These are phyloP conservation scores for Pseudozyma flocculosa DNA, from an alignment of 1,284 basidiomycete species.

Conservation along the genomic window DNA sequence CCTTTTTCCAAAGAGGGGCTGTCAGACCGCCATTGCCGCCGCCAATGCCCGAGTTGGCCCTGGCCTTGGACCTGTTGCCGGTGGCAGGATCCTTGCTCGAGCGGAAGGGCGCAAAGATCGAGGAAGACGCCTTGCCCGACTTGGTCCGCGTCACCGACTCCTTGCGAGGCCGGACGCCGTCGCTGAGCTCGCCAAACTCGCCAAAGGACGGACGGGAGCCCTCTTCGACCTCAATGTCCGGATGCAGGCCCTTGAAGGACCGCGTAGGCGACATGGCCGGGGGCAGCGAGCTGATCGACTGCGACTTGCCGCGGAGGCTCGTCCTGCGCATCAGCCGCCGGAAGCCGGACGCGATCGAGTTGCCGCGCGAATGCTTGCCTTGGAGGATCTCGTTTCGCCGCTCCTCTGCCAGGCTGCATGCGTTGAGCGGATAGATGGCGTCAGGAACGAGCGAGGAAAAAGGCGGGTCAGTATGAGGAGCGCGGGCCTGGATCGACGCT, in stretches of 20 bases:
- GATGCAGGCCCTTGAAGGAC: constrained; percentile 11
- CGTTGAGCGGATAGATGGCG: not conserved
- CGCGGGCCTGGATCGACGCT: not conserved
- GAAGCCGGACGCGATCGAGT: constrained; percentile 16
- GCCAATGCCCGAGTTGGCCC: too few relatives aligned
- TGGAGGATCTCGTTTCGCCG: constrained; percentile 2
- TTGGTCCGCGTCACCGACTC: constrained; percentile 8
- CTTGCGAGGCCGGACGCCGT: constrained; percentile 13
- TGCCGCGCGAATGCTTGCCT: constrained; percentile 1
- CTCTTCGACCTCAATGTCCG: constrained; percentile 12
- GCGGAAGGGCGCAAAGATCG: constrained; percentile 30
- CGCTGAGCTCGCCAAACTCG: constrained; percentile 7
- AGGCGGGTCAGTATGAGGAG: not conserved
- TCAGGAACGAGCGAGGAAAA: not conserved
- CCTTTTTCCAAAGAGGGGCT: too few relatives aligned
- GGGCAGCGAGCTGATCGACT: constrained; percentile 14
- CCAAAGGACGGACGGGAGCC: constrained; percentile 4
- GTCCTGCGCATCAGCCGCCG: constrained; percentile 30
- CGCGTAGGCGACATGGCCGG: constrained; percentile 1
- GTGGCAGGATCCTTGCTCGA: constrained; percentile 14
- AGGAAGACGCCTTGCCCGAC: constrained; percentile 2
- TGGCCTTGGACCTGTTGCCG: constrained; percentile 2
- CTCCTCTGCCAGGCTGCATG: too few relatives aligned
- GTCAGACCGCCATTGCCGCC: too few relatives aligned
- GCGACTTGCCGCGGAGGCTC: constrained; percentile 28